These are phyloP conservation scores for Teunomyces lycoperdinae DNA, from an alignment of 805 yeast species.

Conservation along the genomic window DNA sequence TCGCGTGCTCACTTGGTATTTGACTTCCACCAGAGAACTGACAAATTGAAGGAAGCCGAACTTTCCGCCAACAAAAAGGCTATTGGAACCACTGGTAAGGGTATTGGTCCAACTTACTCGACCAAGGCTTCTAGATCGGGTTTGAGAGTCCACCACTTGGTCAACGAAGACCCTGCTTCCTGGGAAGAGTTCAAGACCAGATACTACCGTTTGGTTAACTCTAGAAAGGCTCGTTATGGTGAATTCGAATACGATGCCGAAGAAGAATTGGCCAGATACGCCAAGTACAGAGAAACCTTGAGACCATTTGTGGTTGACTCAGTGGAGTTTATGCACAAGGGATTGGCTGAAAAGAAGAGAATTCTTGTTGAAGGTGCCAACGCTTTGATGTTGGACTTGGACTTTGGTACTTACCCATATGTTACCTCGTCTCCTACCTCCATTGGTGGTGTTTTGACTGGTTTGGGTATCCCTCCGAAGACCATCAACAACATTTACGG, in stretches of 20 bases:
- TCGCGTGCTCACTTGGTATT: constrained; percentile 95
- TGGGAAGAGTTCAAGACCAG: constrained; percentile 88
- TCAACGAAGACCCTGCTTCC: constrained; percentile 81
- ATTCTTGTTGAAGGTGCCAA: constrained; percentile 97
- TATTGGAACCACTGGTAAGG: constrained; percentile 98
- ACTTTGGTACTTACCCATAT: constrained; percentile 96
- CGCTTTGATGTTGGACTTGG: constrained; percentile 95
- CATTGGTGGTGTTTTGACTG: constrained; percentile 97
- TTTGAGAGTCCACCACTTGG: constrained; percentile 92
- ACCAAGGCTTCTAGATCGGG: constrained; percentile 98
- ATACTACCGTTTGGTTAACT: constrained; percentile 71
- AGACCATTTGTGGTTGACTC: constrained; percentile 94
- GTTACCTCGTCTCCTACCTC: constrained; percentile 96
- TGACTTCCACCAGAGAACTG: constrained; percentile 97
- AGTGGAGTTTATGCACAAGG: constrained; percentile 76
- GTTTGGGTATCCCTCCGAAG: constrained; percentile 93
- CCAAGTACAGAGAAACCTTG: constrained; percentile 65
- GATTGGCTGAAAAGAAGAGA: constrained; percentile 73
- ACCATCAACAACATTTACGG: constrained; percentile 81
- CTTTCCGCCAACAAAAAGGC: constrained; percentile 74
- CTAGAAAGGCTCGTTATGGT: constrained; percentile 90
- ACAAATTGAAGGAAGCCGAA: constrained; percentile 92
- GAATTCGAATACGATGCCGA: constrained; percentile 85
- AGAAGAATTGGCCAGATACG: constrained; percentile 75
- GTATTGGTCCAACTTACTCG: constrained; percentile 97